Conservation (phyloP, 768 basidiomycete species). For the Holtermannia corniformis region DNA sequence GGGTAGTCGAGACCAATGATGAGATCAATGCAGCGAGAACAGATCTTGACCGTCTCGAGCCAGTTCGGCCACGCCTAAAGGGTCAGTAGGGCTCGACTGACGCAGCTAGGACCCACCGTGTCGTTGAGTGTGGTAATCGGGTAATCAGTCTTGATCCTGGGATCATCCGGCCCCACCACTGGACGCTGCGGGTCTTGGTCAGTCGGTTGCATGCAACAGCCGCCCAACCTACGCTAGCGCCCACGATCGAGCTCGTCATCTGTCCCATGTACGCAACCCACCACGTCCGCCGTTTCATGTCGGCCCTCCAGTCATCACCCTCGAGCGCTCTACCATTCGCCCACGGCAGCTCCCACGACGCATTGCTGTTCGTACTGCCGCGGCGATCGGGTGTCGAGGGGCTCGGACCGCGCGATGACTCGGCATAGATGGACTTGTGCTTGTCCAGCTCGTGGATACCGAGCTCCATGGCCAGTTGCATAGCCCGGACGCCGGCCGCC, state of each 20-base stretch:
- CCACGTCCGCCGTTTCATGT: conserved; percentile 39
- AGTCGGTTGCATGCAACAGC: too few species aligned
- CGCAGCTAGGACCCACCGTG: too few species aligned
- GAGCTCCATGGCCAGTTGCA: conserved; percentile 35
- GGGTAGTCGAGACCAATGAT: conserved; percentile 33
- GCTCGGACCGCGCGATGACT: not conserved
- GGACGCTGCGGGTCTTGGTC: conserved; percentile 17
- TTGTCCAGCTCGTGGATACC: conserved; percentile 36
- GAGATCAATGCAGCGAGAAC: conserved; percentile 24
- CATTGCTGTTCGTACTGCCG: not conserved
- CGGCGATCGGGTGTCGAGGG: not conserved
- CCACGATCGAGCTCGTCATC: conserved; percentile 26
- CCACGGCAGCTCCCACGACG: not conserved
- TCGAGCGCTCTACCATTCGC: conserved; percentile 17
- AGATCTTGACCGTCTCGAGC: conserved; percentile 25
- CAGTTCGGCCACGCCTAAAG: conserved; percentile 38
- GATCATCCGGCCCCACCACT: conserved; percentile 30
- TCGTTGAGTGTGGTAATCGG: conserved; percentile 30
- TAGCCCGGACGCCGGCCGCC: conserved; percentile 19
- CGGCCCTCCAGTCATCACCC: conserved; percentile 30
- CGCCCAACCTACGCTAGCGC: conserved; percentile 20
- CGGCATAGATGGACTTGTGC: not conserved
- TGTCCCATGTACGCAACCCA: conserved; percentile 31
- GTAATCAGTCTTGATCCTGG: conserved; percentile 29
- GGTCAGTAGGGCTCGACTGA: too few species aligned